A percentile compares a stretch with the other conserved stretches of the same genome.
phyloP scores from a whole-genome alignment of 208 protist genomes.

The Willaertia magna region DNA sequence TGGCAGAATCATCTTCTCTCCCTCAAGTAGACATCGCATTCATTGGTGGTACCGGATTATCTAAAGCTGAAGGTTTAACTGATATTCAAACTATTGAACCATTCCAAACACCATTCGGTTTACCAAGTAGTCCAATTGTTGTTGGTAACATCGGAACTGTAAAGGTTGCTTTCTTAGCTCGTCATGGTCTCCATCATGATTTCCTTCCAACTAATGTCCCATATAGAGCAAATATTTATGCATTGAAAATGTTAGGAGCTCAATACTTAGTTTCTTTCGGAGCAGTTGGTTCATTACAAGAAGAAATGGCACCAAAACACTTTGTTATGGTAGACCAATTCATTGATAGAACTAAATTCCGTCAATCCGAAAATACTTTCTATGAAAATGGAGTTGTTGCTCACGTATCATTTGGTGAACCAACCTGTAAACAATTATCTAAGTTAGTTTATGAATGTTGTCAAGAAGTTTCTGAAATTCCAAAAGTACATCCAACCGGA shows the following conservation, averaged over 20 bases:
- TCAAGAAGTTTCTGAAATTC: conserved; percentile 36
- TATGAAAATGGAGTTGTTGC: conserved; percentile 48
- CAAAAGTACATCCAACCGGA: conserved; percentile 38
- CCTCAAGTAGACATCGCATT: conserved; percentile 23
- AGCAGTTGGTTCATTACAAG: conserved; percentile 62
- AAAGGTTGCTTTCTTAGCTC: conserved; percentile 59
- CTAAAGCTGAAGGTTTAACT: conserved; percentile 47
- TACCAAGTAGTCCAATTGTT: conserved; percentile 45
- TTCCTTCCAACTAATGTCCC: conserved; percentile 63
- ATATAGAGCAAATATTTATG: conserved; percentile 75
- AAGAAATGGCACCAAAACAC: conserved; percentile 54
- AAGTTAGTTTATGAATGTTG: conserved; percentile 17
- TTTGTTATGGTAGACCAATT: conserved; percentile 67
- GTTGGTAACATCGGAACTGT: conserved; percentile 47
- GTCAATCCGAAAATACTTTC: conserved; percentile 49
- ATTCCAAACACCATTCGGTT: conserved; percentile 66
- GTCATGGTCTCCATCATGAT: conserved; percentile 59
- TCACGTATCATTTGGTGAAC: conserved; percentile 60
- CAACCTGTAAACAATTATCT: conserved; percentile 33
- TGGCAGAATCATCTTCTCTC: too few relatives aligned
- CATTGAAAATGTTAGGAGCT: conserved; percentile 64
- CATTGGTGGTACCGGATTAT: conserved; percentile 68
- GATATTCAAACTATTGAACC: conserved; percentile 38
- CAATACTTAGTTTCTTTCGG: conserved; percentile 63
- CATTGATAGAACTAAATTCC: conserved; percentile 59